Base-by-base conservation (phyloP, 192 early-diverging fungal species). In the Umbelopsis ramanniana region DNA sequence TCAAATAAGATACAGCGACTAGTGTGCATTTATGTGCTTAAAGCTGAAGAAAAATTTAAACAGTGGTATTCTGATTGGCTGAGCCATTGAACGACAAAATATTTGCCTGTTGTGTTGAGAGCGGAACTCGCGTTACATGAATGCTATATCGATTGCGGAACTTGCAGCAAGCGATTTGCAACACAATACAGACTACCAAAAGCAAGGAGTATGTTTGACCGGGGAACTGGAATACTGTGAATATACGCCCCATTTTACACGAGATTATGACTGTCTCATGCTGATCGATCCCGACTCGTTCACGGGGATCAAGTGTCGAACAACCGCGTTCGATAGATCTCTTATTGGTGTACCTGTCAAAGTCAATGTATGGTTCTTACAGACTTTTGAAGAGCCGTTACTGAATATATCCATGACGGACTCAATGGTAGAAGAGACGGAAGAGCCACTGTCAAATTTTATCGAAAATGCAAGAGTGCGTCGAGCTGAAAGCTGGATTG, bases 191-290 rank as follows among this genome's bases (percentile, higher is more conserved):
- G 26, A 37, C 33, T 37, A 35, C 33, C 15, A 19, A 37, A 63
- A 12, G 3, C 26, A 63, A 11, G 57, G 57, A 2, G 11, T 29
- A 6, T 29, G 3, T 2, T 37, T 63, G 17, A 63, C 57, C 14
- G 57, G 57, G 29, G 57, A 63, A 35, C 15, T 63, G 14, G 57
- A 63, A n/a, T 63, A 37, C 33, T 37, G 26, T 11, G 57, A 63
- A 37, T 19, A 63, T 63, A 38, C 57, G 15, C 2, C 26, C 0
- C 33, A 63, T 63, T 29, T 29, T 4, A 63, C 57, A 4, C 33
- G 33, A 17, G 57, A 63, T 63, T 63, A 63, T 37, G 57, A 63
- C 15, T 63, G 57, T n/a, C 33, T 63, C 26, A 63, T 63, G 57
- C 17, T 63, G 11, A 29, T 63, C 2, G 57, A 63, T 63, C 57